Base-by-base conservation (phyloP, 2,329 filamentous ascomycete species). In the Fusarium solani-melongenae region DNA sequence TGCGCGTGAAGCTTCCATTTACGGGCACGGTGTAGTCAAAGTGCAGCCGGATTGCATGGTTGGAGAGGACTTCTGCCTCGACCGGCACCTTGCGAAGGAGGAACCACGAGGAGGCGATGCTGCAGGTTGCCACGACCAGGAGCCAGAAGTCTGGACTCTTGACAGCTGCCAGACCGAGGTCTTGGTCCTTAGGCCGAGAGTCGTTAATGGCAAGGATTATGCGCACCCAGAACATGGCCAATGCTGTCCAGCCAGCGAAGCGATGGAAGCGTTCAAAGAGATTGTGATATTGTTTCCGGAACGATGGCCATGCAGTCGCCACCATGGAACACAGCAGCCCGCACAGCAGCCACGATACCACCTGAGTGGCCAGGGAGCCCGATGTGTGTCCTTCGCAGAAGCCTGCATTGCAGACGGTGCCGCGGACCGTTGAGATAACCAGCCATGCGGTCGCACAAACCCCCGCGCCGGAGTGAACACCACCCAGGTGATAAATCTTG, bases 81-180 rank as follows among this genome's bases (percentile, higher is more conserved):
- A 96, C 92, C 11, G 84, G 83, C 65, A 93, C 90, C 74, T 89
- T 91, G 64, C 93, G 90, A 31, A 96, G 88, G 66, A 89, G 88
- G 4, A 92, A 79, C 93, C 94, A 97, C 1, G 94, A 93, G 60
- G 92, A 90, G 53, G 92, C 84, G 71, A 95, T 87, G 73, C 92
- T 88, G 44, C 86, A 76, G 1, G 93, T 94, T 53, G 91, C 90
- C 53, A 89, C 79, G 29, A 89, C 75, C 20, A 96, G 85, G 76
- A 93, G 88, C 92, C 93, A 96, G 81, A 96, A 84, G 10, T 83
- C 80, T 6, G 86, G 84, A 20, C 79, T 84, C 15, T 77, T 77
- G 24, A 82, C 77, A 3, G 86, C 76, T 3, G 82, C 81, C 9
- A 70, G 66, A 20, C 84, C 84, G 17, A 86, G 79, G 10, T 80